Base-by-base conservation (phyloP, 176 grass and related monocot species). In the Triticum turgidum region DNA sequence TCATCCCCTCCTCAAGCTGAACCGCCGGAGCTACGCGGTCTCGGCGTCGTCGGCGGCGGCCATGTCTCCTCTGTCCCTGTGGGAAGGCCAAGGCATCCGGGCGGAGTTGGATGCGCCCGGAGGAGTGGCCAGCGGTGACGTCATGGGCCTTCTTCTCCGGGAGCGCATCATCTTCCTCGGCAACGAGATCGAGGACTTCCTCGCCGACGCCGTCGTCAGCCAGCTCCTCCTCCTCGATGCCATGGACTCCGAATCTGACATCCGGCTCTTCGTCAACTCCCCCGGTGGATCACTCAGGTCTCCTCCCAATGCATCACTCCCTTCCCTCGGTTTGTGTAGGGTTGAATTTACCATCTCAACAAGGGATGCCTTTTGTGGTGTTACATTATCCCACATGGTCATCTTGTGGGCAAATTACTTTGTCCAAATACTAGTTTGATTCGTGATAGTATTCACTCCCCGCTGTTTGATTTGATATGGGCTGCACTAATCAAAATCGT, bases 141-240 rank as follows among this genome's bases (percentile, higher is more conserved):
- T 87, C 90, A 92, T 95, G 93, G 91, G 91, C 29, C 76, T 98
- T 81, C 89, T 98, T 37, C 84, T 98, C 81, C 83, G 87, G 59
- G 88, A 98, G 65, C 81, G 96, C 85, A 92, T 98, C 52, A 82
- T 98, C 59, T 98, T 98, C 90, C 77, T 98, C 54, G 96, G 96
- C 74, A 93, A 89, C 80, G 90, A 88, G 90, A 95, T 98, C 84
- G 94, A 93, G 79, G 96, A 98, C 38, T 94, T 98, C 65, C 88
- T 92, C 30, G 96, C 96, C 27, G 93, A 98, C 78, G 91, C 86
- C 38, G 78, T 98, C 78, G 90, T 94, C 37, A 98, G 88, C 81
- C 96, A 98, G 86, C 89, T 98, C 18, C 88, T 98, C 32, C 90
- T 98, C 41, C 96, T 98, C n/a, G 93, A 98, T 67, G 91, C 96